Evolutionary conservation across 129 eudicot genomes (phyloP), one percentile per base, ranked within the genome.

Genomic region (Chrysanthemum lavandulifolium): DNA sequence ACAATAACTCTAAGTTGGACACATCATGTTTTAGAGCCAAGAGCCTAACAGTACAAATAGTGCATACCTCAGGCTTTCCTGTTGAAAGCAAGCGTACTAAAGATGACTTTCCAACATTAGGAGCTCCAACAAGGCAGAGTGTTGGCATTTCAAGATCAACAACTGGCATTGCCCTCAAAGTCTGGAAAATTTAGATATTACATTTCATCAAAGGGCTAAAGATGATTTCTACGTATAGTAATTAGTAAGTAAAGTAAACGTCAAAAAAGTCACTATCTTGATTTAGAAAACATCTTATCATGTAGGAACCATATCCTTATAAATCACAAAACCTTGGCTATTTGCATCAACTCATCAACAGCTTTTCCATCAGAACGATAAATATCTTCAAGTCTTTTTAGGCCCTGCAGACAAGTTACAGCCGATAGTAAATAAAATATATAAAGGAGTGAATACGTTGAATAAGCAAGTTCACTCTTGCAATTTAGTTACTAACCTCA

Each of bases 81-180:
- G 98, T 89, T 13, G 98, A 94, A 64, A 94, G 92, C 25, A 89
- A 63, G 56, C 93, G 97, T 53, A 94, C 98, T 87, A 94, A 88
- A 73, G 98, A 87, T 48, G 98, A 94, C 76, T 94, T 94, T 69
- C 98, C 98, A 48, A 94, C 98, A 84, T 94, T 94, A 72, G 98
- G 98, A 75, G 98, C 98, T 78, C 98, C 98, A 73, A 94, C 96
- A 77, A 94, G 98, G 78, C 97, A 90, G 25, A 94, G 90, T 56
- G 98, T 94, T 59, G 98, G 98, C 68, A 86, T 86, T 80, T 90
- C 89, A 77, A 94, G 83, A 81, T 94, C 89, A 57, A 94, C 84
- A 25, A 94, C 98, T 27, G 98, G 98, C 98, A 94, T 90, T 71
- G 96, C 93, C 64, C 98, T 84, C 77, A 94, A 81, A 45, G 87